Conservation (phyloP, 2,329 filamentous ascomycete species). For the Myriosclerotinia curreyana region DNA sequence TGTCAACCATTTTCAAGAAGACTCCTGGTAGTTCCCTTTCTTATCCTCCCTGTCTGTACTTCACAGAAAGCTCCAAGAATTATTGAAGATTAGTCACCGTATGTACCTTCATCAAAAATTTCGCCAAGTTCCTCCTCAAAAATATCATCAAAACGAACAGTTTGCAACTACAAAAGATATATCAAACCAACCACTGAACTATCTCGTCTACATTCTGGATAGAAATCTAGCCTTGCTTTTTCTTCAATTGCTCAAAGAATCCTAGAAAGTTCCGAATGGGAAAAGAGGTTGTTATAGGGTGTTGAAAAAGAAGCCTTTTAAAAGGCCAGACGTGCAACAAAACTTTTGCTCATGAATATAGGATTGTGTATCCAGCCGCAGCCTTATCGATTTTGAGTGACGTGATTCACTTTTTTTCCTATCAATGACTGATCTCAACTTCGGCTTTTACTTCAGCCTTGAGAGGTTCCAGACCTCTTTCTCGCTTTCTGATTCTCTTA, state of each 20-base stretch:
- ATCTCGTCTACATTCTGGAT: neutral
- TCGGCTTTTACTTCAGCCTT: neutral
- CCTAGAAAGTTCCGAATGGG: neutral
- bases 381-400: neutral
- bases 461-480: neutral
- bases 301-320: neutral
- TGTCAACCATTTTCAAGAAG: neutral
- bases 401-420: neutral
- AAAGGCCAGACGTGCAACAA: neutral
- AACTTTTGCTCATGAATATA: neutral
- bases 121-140: neutral
- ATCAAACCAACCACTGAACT: too few species aligned
- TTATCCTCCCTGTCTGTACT: too few species aligned
- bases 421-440: neutral
- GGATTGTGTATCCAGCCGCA: neutral
- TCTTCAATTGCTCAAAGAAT: accelerated
- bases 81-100: accelerated
- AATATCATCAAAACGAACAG: neutral
- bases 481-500: neutral
- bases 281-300: neutral
- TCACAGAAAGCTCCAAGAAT: neutral
- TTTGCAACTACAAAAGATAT: neutral
- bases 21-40: neutral
- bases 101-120: neutral
- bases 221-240: neutral